Evolutionary conservation across 495 filamentous ascomycete genomes (phyloP).

Genomic region (Tuber borchii): DNA sequence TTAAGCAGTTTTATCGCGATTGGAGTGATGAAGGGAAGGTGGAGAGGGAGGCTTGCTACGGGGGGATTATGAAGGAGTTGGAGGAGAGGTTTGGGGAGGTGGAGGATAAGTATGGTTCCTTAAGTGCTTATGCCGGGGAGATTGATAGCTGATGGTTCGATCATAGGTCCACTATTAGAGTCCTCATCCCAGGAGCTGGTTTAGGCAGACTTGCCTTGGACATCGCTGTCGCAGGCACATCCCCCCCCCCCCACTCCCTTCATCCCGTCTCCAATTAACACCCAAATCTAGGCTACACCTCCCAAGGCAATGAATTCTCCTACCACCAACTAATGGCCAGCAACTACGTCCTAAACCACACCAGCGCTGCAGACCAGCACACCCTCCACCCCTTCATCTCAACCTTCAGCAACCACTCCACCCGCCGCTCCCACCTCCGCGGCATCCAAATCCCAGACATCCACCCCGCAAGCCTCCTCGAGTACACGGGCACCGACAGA

Average conservation of each 20-base stretch:
- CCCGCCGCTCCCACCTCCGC: slow-evolving; percentile 45
- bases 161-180: slow-evolving; percentile 47
- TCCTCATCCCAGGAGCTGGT: slow-evolving; percentile 86
- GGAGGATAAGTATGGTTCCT: slow-evolving; percentile 36
- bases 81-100: slow-evolving; percentile 45
- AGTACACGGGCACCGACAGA: slow-evolving; percentile 42
- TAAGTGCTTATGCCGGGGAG: slow-evolving; percentile 11
- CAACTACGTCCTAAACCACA: slow-evolving; percentile 72
- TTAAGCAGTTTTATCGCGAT: slow-evolving; percentile 91
- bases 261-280: background rate
- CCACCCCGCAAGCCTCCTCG: slow-evolving; percentile 31
- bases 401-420: slow-evolving; percentile 48
- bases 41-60: slow-evolving; percentile 71
- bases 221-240: slow-evolving; percentile 55
- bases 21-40: slow-evolving; percentile 72
- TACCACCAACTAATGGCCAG: slow-evolving; percentile 87
- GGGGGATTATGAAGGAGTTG: slow-evolving; percentile 61
- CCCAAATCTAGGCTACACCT: slow-evolving; percentile 50
- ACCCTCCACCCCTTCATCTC: slow-evolving; percentile 47
- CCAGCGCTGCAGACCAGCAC: slow-evolving; percentile 28
- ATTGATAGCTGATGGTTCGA: slow-evolving; percentile 16
- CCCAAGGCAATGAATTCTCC: slow-evolving; percentile 92
- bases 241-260: background rate
- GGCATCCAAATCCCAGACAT: slow-evolving; percentile 44
- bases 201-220: slow-evolving; percentile 84